Percentiles rank a stretch among this genome's conserved stretches.
Evolutionary conservation across 495 filamentous ascomycete genomes (phyloP).

Genomic region (Xylaria intraflava): DNA sequence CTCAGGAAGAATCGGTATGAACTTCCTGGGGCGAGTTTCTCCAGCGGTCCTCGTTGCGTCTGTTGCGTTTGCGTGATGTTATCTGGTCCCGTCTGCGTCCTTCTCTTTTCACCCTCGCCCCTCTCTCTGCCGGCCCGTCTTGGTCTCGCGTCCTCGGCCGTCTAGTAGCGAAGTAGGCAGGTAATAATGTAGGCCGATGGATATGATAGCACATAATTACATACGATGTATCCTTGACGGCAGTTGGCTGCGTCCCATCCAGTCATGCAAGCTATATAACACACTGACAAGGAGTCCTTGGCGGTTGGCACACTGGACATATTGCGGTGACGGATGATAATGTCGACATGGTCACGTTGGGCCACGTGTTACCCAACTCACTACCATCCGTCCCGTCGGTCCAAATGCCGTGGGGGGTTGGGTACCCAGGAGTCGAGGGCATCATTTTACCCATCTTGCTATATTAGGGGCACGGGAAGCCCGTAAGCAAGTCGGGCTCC

Average conservation of each 20-base stretch:
- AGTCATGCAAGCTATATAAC: not conserved
- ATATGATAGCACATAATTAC: too few relatives aligned
- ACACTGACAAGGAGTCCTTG: not conserved
- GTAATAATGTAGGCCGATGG: too few relatives aligned
- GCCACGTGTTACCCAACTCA: conserved; percentile 11
- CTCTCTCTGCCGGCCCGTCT: too few relatives aligned
- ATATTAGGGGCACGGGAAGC: not conserved
- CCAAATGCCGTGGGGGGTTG: not conserved
- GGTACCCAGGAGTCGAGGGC: not conserved
- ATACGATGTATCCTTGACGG: not conserved
- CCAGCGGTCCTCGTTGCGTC: not conserved
- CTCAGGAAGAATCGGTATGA: not conserved
- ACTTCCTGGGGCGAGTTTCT: not conserved
- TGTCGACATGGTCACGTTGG: not conserved
- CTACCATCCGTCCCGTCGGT: conserved; percentile 7
- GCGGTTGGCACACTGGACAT: not conserved
- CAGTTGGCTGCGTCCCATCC: not conserved
- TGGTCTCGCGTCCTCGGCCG: too few relatives aligned
- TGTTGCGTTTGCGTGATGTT: too few relatives aligned
- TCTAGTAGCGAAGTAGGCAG: too few relatives aligned
- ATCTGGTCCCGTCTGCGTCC: too few relatives aligned
- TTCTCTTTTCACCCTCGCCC: too few relatives aligned
- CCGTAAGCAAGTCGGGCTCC: not conserved
- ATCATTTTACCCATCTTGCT: not conserved
- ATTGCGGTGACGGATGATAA: not conserved